These are phyloP conservation scores for Rhododendron kiyosumense DNA, from an alignment of 148 eudicot genomes.

Conservation along the genomic window DNA sequence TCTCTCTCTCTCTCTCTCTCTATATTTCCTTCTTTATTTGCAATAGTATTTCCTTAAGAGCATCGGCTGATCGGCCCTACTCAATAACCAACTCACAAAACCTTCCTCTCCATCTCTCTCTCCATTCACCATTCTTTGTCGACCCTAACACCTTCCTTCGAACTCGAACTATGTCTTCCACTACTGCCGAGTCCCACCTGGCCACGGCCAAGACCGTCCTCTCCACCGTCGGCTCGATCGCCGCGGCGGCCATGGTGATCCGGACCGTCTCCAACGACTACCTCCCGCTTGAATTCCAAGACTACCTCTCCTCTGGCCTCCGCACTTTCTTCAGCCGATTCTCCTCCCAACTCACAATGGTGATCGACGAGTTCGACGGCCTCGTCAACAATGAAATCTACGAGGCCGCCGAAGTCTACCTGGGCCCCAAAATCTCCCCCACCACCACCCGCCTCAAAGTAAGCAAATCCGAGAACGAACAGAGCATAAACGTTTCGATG, in stretches of 20 bases:
- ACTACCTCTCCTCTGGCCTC: slow-evolving; percentile 30
- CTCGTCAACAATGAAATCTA: slow-evolving; percentile 37
- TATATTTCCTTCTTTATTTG: too few species aligned
- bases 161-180: slow-evolving; percentile 3
- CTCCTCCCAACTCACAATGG: slow-evolving; percentile 34
- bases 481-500: slow-evolving; percentile 21
- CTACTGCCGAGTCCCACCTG: slow-evolving; percentile 15
- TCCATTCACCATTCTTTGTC: not conserved
- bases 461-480: slow-evolving; percentile 28
- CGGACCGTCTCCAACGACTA: slow-evolving; percentile 34
- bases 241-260: slow-evolving; percentile 38
- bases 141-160: not conserved
- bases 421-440: slow-evolving; percentile 21
- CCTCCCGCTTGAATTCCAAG: slow-evolving; percentile 39
- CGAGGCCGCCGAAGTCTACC: slow-evolving; percentile 42
- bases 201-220: slow-evolving; percentile 34
- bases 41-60: too few species aligned
- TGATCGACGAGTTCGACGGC: slow-evolving; percentile 50
- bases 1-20: too few species aligned
- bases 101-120: not conserved
- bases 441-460: slow-evolving; percentile 30
- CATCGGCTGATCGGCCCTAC: too few species aligned
- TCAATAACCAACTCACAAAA: too few species aligned
- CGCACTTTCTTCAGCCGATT: slow-evolving; percentile 25
- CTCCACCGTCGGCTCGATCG: slow-evolving; percentile 40